Evolutionary conservation across 495 filamentous ascomycete species (phyloP), one percentile per base, ranked within the genome.

Genomic region (Platismatia glauca): DNA sequence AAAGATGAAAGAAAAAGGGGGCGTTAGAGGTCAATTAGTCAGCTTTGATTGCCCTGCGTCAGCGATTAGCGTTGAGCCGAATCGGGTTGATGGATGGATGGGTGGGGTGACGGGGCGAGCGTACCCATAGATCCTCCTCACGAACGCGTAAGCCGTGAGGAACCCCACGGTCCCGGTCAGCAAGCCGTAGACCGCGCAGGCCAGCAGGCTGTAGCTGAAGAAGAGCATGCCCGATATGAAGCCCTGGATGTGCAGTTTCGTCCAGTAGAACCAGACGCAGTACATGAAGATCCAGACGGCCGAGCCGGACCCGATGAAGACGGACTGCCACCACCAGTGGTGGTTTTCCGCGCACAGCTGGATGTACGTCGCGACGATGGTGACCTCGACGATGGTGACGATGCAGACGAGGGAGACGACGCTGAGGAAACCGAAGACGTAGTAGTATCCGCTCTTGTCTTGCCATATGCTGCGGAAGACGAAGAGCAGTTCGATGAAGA

Each of bases 281-380:
- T 95, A 96, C 44, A 83, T 68, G 71, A 93, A 95, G 44, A 97
- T 84, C 91, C 91, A 97, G 64, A 90, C 73, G 3, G 87, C 84
- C 65, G 84, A 88, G 67, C 87, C 86, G 58, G 86, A 87, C 48
- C 92, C 92, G 20, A 92, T 83, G 43, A 91, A 73, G 77, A 97
- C 94, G 66, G 87, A 90, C 70, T 90, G 88, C 91, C 91, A 96
- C 90, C 89, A 95, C 92, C 92, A 97, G 71, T 94, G 82, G 73
- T 95, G 90, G 71, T 96, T 93, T 85, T 89, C 92, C 15, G 84
- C 76, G 75, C 91, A 95, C 29, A 97, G 83, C 71, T 89, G 87
- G 53, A 88, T 84, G 71, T 97, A 97, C 20, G 90, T 91, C 5
- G 85, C 87, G 58, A 96, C 90, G 35, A 97, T 86, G 2, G 90